These are phyloP conservation scores for Houttuynia cordata DNA, from an alignment of 164 flowering plant genomes.

Conservation along the genomic window DNA sequence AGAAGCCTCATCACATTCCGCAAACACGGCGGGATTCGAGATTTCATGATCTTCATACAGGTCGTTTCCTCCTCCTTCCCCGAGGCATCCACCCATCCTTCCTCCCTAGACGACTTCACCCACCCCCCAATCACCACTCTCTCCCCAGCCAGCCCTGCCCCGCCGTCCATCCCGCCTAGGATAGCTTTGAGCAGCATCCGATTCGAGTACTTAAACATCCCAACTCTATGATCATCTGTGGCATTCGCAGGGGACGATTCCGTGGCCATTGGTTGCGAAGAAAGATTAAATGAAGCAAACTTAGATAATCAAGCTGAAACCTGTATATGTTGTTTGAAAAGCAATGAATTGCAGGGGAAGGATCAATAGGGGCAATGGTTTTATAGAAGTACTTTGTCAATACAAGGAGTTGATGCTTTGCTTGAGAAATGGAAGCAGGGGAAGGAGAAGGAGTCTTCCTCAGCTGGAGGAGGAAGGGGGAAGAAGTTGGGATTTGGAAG, in stretches of 20 bases:
- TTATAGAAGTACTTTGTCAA: too few species aligned
- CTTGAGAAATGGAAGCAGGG: too few species aligned
- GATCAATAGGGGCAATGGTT: too few species aligned
- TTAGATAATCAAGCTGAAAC: not conserved
- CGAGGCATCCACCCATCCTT: constrained; percentile 5
- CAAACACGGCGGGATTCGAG: constrained; percentile 34
- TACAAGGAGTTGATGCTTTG: too few species aligned
- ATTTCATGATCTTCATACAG: not conserved
- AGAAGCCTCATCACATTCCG: constrained; percentile 34
- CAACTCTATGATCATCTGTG: constrained; percentile 3
- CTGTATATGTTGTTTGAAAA: not conserved
- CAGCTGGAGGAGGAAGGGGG: too few species aligned
- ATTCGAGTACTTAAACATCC: constrained; percentile 42
- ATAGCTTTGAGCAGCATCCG: constrained; percentile 51
- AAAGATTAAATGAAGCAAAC: not conserved
- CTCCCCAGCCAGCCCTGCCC: constrained; percentile 45
- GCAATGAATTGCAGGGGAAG: not conserved
- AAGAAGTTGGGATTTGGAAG: constrained; percentile 25
- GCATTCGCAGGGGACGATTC: constrained; percentile 14
- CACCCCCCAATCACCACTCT: constrained; percentile 79
- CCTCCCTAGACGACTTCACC: constrained; percentile 66
- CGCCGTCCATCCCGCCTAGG: constrained; percentile 36
- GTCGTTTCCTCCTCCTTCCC: constrained; percentile 1
- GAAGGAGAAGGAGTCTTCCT: too few species aligned
- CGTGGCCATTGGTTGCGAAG: not conserved